Conservation (phyloP, 1,284 basidiomycete species). For the Puccinia horiana region DNA sequence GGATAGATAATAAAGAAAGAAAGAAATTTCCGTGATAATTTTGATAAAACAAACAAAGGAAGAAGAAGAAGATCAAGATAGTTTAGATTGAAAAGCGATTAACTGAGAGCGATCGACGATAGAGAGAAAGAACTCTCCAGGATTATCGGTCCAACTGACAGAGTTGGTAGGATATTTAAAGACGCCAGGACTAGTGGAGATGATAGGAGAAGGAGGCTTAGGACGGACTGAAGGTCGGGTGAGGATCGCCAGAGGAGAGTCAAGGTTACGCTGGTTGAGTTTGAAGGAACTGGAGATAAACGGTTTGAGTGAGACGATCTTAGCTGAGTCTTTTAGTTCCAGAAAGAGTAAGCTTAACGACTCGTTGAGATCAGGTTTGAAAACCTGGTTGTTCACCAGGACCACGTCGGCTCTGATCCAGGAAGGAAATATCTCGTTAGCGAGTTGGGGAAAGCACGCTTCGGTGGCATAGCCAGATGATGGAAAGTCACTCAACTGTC, state of each 20-base stretch:
- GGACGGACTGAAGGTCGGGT: background rate
- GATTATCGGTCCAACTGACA: constrained; percentile 39
- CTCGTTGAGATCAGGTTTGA: constrained; percentile 63
- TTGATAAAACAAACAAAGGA: background rate
- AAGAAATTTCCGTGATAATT: background rate
- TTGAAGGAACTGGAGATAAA: constrained; percentile 63
- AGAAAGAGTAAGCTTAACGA: constrained; percentile 64
- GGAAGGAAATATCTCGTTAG: constrained; percentile 54
- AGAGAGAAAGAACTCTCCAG: constrained; percentile 26
- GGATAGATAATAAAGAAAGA: background rate
- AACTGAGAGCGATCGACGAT: constrained; percentile 18
- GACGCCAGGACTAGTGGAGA: background rate
- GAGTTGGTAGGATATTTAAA: constrained; percentile 6
- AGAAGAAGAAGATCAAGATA: background rate
- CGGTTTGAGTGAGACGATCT: constrained; percentile 64
- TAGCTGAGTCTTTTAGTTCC: constrained; percentile 63
- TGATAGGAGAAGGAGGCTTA: background rate
- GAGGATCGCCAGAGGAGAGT: constrained; percentile 37
- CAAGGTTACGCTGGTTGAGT: constrained; percentile 56
- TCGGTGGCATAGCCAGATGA: background rate
- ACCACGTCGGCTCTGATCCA: constrained; percentile 62
- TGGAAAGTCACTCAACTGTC: constrained; percentile 3
- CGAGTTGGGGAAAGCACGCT: too few relatives aligned
- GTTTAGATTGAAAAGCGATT: constrained; percentile 17
- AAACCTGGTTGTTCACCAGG: constrained; percentile 65